Base-by-base conservation (phyloP, 805 yeast species). In the Metschnikowia santaceciliae region DNA sequence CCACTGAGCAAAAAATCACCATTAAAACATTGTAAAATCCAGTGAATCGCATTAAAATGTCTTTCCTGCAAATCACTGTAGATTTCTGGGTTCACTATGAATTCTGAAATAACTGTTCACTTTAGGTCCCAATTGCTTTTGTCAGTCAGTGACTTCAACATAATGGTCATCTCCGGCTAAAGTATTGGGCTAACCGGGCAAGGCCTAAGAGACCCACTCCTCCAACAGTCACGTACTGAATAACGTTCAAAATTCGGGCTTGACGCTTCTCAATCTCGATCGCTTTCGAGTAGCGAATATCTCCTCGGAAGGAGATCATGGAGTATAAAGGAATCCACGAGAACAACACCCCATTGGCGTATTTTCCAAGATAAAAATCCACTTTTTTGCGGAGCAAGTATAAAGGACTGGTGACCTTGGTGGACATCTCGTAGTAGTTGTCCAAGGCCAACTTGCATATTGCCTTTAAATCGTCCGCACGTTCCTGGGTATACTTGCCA, bases 271-370 rank as follows among this genome's bases (percentile, higher is more conserved):
- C 82, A 34, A 76, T 73, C 7, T 65, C 64, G 11, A 88, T 74
- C 1, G 95, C 95, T 47, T 75, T 73, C 1, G 90, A 78, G 62
- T 91, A 91, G 8, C 86, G 74, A 33, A 90, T 84, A 63, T 91
- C 96, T 6, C 84, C 81, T 54, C 96, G 75, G 71, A 91, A 91
- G 1, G 96, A 86, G 2, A 91, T 88, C 97, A 91, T 90, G 8
- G 96, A 84, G 67, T 91, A 91, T 60, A 91, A 71, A 1, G 97
- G 96, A 32, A 90, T 69, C 96, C 96, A 88, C 35, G 64, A 67
- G 50, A 70, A 66, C 4, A 59, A 56, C 17, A 50, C 47, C 17
- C 81, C 84, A 51, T 83, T 83, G 23, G 83, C 67, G 10, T 76
- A 54, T 45, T 76, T 77, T 7, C 90, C 85, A 49, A 91, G 68